A percentile compares a stretch with the other conserved stretches of the same genome.
Evolutionary conservation across 2,329 filamentous ascomycete species (phyloP).

Genomic region (Zelopaecilomyces penicillatus): DNA sequence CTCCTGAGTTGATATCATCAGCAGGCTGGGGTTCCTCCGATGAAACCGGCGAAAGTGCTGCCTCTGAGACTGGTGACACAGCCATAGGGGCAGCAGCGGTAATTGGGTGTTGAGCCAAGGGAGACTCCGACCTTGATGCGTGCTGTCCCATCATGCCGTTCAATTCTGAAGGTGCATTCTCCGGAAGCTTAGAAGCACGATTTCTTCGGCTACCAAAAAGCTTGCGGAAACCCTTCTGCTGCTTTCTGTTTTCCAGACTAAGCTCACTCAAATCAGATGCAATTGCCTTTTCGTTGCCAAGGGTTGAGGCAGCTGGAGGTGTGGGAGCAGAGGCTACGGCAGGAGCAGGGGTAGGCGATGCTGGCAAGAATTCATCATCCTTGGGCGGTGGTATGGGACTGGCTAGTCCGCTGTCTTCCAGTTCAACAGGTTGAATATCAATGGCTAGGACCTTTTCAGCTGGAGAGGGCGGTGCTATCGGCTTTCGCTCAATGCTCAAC

Average conservation of each 20-base stretch:
- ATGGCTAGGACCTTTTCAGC: neutral
- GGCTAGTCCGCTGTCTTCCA: neutral
- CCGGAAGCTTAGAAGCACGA: constrained; percentile 46
- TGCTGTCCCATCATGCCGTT: constrained; percentile 42
- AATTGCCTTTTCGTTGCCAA: constrained; percentile 7
- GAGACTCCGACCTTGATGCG: neutral
- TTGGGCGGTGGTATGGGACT: constrained; percentile 17
- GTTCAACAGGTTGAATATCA: constrained; percentile 1
- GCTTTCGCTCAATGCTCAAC: constrained; percentile 7
- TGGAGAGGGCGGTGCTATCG: constrained; percentile 1
- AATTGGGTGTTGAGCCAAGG: constrained; percentile 16
- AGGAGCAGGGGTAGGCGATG: too few relatives aligned
- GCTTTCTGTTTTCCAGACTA: constrained; percentile 31
- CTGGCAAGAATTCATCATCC: constrained; percentile 1
- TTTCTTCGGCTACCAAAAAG: constrained; percentile 56
- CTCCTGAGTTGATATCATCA: neutral
- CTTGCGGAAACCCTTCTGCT: constrained; percentile 50
- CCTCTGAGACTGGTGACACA: constrained; percentile 1
- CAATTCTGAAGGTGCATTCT: constrained; percentile 43
- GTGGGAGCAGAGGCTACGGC: neutral
- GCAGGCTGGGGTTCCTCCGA: neutral
- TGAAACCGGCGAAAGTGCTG: too few relatives aligned
- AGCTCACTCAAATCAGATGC: constrained; percentile 2
- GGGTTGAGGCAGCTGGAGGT: constrained; percentile 1
- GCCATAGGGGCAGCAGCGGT: constrained; percentile 12